These are phyloP conservation scores for Yarrowia sp. DNA, from an alignment of 805 yeast genomes.

Conservation along the genomic window DNA sequence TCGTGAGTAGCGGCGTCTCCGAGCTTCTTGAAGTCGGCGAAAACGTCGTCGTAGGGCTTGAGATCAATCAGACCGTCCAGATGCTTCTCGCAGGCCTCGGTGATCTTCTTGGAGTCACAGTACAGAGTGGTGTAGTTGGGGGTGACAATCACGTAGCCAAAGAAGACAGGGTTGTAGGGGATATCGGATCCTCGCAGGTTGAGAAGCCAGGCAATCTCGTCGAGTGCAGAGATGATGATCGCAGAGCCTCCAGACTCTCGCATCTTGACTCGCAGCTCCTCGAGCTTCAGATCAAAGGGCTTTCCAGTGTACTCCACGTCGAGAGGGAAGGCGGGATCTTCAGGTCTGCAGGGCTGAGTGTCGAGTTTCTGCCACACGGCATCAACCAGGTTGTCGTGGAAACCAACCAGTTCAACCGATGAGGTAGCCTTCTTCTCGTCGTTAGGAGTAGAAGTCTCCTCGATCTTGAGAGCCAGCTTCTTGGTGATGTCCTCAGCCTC, in stretches of 20 bases:
- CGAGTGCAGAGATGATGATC: conserved; percentile 73
- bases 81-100: conserved; percentile 52
- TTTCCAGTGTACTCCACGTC: conserved; percentile 70
- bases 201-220: conserved; percentile 90
- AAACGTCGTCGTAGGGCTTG: conserved; percentile 63
- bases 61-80: conserved; percentile 57
- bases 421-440: conserved; percentile 49
- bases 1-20: conserved; percentile 45
- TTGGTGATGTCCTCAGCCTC: conserved; percentile 48
- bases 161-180: conserved; percentile 86
- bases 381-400: conserved; percentile 74
- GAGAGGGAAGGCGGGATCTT: conserved; percentile 59
- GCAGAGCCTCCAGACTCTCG: conserved; percentile 52
- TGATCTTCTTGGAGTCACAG: conserved; percentile 57
- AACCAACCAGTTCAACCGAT: conserved; percentile 53
- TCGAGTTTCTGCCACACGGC: conserved; percentile 63
- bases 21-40: conserved; percentile 57
- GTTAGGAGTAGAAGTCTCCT: conserved; percentile 45
- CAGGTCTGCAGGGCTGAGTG: conserved; percentile 69
- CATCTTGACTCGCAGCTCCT: conserved; percentile 50
- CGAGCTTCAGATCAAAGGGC: conserved; percentile 62
- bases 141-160: conserved; percentile 65
- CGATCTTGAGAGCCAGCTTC: conserved; percentile 46
- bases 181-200: conserved; percentile 86
- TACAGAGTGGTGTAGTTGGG: conserved; percentile 57